Evolutionary conservation across 768 basidiomycete genomes (phyloP).

Genomic region (Rhodotorula babjevae): DNA sequence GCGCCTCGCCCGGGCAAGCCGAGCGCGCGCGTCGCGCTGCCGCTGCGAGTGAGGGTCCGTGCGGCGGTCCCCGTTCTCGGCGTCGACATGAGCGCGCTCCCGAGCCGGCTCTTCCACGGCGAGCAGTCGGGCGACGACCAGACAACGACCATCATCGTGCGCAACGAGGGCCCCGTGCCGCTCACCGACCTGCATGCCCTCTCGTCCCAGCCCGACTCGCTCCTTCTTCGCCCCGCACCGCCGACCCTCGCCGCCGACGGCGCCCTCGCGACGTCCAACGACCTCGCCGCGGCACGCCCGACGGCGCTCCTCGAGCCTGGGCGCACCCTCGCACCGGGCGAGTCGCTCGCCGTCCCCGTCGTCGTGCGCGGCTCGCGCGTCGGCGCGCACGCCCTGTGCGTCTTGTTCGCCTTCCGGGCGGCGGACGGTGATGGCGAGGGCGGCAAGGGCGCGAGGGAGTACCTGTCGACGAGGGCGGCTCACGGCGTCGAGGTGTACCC

Average conservation of each 20-base stretch:
- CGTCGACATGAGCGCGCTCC: constrained; percentile 13
- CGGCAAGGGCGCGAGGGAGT: constrained; percentile 43
- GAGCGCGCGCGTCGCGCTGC: constrained; percentile 69
- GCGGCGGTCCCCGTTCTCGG: constrained; percentile 63
- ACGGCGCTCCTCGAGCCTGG: constrained; percentile 47
- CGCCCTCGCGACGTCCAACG: constrained; percentile 55
- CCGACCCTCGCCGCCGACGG: constrained; percentile 40
- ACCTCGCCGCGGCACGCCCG: constrained; percentile 54
- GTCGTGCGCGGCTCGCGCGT: constrained; percentile 55
- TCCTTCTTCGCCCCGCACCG: background rate
- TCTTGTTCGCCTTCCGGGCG: constrained; percentile 64
- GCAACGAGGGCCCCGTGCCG: constrained; percentile 60
- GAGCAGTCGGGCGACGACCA: constrained; percentile 59
- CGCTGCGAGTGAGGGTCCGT: constrained; percentile 64
- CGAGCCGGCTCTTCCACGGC: constrained; percentile 57
- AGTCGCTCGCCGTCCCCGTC: constrained; percentile 55
- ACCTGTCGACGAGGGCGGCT: constrained; percentile 58
- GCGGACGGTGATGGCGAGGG: constrained; percentile 49
- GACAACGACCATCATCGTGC: constrained; percentile 54
- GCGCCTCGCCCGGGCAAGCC: constrained; percentile 50
- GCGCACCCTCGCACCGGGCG: constrained; percentile 52
- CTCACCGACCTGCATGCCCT: constrained; percentile 68
- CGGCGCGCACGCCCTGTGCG: constrained; percentile 56
- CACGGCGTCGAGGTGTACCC: constrained; percentile 60
- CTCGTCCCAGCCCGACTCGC: constrained; percentile 18